These are phyloP conservation scores for Lentinus tigrinus DNA, from an alignment of 768 basidiomycete genomes.

Conservation along the genomic window DNA sequence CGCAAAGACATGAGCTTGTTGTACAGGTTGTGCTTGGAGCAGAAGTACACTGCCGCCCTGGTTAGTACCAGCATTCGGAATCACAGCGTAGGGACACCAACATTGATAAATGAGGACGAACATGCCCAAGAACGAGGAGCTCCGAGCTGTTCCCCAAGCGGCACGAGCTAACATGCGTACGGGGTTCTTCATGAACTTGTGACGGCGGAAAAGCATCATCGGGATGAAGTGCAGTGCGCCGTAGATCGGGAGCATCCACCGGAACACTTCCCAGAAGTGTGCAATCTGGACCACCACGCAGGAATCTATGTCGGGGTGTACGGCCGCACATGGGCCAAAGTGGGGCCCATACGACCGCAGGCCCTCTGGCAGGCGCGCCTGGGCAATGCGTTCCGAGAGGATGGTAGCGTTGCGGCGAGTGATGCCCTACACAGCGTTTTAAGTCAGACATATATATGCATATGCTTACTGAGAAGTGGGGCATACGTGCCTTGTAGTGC, in stretches of 20 bases:
- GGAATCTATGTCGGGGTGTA: conserved; percentile 72
- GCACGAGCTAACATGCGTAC: conserved; percentile 62
- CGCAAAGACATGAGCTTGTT: conserved; percentile 37
- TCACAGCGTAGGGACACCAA: conserved; percentile 33
- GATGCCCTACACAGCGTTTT: conserved; percentile 41
- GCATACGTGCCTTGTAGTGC: conserved; percentile 41
- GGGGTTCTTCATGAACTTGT: conserved; percentile 65
- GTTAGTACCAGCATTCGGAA: neutral
- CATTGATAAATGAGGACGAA: conserved; percentile 85
- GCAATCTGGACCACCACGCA: conserved; percentile 61
- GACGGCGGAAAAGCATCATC: conserved; percentile 76
- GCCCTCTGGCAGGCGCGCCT: conserved; percentile 32
- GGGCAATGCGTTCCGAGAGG: conserved; percentile 44
- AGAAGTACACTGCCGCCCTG: conserved; percentile 50
- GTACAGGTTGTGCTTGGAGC: conserved; percentile 64
- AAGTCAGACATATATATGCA: neutral
- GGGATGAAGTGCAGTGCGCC: conserved; percentile 90
- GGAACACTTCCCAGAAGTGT: conserved; percentile 78
- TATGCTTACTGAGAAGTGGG: no score
- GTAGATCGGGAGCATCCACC: conserved; percentile 83
- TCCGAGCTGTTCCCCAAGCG: conserved; percentile 70
- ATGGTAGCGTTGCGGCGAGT: conserved; percentile 48
- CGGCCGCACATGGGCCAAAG: conserved; percentile 65
- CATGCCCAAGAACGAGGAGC: conserved; percentile 82
- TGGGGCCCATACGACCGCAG: conserved; percentile 41